Evolutionary conservation across 1,284 basidiomycete species (phyloP).

Genomic region (Cystobasidium pallidum): DNA sequence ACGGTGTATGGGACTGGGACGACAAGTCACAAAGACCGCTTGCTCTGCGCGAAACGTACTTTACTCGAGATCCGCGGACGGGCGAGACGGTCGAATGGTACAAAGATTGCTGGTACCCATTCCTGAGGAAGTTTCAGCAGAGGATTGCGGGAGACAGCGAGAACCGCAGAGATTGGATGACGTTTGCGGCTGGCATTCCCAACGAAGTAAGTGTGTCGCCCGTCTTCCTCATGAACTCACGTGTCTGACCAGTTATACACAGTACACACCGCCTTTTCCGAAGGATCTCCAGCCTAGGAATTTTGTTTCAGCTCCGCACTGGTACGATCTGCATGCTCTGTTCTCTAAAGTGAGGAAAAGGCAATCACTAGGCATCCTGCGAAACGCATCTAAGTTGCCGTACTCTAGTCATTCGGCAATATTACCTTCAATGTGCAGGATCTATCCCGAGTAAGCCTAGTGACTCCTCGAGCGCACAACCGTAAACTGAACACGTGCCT

Average conservation of each 20-base stretch:
- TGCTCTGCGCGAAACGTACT: constrained; percentile 83
- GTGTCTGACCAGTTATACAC: neutral
- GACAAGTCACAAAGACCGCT: constrained; percentile 69
- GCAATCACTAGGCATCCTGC: neutral
- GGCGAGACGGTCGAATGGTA: constrained; percentile 63
- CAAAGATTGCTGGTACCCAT: constrained; percentile 76
- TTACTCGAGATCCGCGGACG: constrained; percentile 68
- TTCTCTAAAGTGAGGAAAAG: constrained; percentile 66
- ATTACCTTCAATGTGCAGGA: constrained; percentile 90
- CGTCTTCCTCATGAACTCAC: neutral
- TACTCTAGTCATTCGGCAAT: constrained; percentile 64
- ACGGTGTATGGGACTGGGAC: constrained; percentile 94
- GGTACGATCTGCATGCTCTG: constrained; percentile 87
- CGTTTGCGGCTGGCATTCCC: constrained; percentile 81
- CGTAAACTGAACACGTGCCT: neutral
- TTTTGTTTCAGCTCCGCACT: constrained; percentile 88
- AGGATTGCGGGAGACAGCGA: constrained; percentile 55
- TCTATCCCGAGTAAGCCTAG: constrained; percentile 68
- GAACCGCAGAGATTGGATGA: constrained; percentile 56
- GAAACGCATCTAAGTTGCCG: neutral
- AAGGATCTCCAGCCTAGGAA: constrained; percentile 66
- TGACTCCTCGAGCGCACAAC: neutral
- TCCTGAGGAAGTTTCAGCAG: constrained; percentile 71
- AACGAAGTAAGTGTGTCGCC: constrained; percentile 69
- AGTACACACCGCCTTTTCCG: constrained; percentile 51